Evolutionary conservation across 306 rosid species (phyloP).

Genomic region (Chamaecrista fasciculata): DNA sequence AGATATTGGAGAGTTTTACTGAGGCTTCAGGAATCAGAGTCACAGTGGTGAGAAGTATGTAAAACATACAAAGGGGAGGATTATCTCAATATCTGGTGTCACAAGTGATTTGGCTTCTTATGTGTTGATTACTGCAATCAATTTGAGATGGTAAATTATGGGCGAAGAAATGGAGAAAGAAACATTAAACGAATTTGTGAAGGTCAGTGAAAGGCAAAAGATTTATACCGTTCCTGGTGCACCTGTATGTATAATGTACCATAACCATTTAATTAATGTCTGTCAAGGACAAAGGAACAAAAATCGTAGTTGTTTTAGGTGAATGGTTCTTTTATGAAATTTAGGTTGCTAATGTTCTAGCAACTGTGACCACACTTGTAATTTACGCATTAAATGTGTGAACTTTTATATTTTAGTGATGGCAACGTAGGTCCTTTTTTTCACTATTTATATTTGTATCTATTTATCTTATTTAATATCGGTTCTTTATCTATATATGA

Average conservation of each 20-base stretch:
- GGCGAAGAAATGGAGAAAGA: not conserved
- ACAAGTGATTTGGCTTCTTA: not conserved
- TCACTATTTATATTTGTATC: too few species aligned
- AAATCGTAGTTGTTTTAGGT: not conserved
- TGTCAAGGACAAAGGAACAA: not conserved
- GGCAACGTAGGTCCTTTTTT: too few species aligned
- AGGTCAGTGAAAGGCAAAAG: not conserved
- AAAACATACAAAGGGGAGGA: conserved; percentile 12
- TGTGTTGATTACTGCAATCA: not conserved
- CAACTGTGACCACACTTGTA: too few species aligned
- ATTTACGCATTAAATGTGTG: too few species aligned
- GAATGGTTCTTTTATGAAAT: not conserved
- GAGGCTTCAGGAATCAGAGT: conserved; percentile 43
- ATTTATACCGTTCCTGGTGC: too few species aligned
- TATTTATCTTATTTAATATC: too few species aligned
- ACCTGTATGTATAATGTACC: not conserved
- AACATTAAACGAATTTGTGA: not conserved
- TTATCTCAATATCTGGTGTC: not conserved
- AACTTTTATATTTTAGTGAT: too few species aligned
- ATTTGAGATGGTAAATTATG: not conserved
- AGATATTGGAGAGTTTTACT: conserved; percentile 79
- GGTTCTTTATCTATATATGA: too few species aligned
- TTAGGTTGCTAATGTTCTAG: too few species aligned
- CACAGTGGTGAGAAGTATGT: not conserved
- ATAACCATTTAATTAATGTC: not conserved